These are phyloP conservation scores for Niveomyces coronatus DNA, from an alignment of 2,329 filamentous ascomycete genomes.

Conservation along the genomic window DNA sequence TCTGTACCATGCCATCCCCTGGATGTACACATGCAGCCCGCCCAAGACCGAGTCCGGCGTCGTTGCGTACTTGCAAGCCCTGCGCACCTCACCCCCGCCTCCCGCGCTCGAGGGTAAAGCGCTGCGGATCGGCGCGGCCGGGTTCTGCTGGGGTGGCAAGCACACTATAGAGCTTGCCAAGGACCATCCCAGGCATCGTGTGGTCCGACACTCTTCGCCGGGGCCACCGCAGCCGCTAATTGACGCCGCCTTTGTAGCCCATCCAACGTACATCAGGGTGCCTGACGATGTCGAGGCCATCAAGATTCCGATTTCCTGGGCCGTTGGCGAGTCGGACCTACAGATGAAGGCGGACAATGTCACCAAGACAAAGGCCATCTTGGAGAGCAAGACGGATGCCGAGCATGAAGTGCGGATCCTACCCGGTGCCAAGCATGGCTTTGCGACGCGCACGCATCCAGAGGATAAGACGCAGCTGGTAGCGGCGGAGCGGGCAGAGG, in stretches of 20 bases:
- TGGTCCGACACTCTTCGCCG: conserved; percentile 3
- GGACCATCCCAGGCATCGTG: conserved; percentile 17
- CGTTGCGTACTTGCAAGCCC: conserved; percentile 9
- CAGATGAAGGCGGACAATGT: conserved; percentile 22
- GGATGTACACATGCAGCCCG: conserved; percentile 3
- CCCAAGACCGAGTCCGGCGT: conserved; percentile 5
- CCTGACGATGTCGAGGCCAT: conserved; percentile 35
- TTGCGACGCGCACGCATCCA: conserved; percentile 26
- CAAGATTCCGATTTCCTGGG: conserved; percentile 32
- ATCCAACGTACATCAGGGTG: conserved; percentile 36
- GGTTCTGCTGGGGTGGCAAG: conserved; percentile 54
- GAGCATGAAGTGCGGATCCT: conserved; percentile 22
- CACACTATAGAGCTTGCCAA: conserved; percentile 33
- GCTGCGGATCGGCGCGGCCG: conserved; percentile 37
- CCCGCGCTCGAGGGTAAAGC: background rate
- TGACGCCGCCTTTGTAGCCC: conserved; percentile 39
- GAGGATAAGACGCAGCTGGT: conserved; percentile 23
- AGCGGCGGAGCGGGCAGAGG: conserved; percentile 28
- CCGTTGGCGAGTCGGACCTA: conserved; percentile 33
- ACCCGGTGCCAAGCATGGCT: conserved; percentile 30
- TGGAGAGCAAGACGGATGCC: conserved; percentile 21
- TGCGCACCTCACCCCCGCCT: conserved; percentile 9
- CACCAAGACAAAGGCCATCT: conserved; percentile 20
- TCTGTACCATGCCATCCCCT: conserved; percentile 2
- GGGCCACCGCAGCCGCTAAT: conserved; percentile 26